Conservation (phyloP, 306 rosid species). For the Hippophae gyantsensis region DNA sequence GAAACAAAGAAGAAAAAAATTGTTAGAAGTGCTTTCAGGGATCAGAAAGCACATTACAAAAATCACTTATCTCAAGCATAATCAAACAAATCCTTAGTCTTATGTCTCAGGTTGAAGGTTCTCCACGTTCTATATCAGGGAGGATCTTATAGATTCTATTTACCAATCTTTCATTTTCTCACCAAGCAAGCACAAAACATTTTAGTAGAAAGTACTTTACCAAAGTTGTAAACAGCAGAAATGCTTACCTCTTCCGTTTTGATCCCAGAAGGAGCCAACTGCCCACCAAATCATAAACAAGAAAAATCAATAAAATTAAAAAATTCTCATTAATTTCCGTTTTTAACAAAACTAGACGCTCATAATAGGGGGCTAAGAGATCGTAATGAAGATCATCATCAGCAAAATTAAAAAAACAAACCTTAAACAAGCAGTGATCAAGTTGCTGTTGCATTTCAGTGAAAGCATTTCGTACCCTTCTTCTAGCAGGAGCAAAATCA, state of each 20-base stretch:
- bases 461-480: conserved; percentile 61
- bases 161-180: not conserved
- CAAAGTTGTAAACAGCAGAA: conserved; percentile 4
- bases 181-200: not conserved
- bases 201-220: not conserved
- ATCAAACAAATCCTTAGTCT: not conserved
- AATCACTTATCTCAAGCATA: too few species aligned
- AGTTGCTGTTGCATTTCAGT: conserved; percentile 36
- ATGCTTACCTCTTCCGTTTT: conserved; percentile 61
- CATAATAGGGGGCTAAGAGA: not conserved
- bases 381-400: conserved; percentile 2
- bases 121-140: not conserved
- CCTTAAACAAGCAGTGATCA: conserved; percentile 73
- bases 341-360: conserved; percentile 6
- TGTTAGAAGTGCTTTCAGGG: too few species aligned
- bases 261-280: conserved; percentile 81
- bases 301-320: conserved; percentile 7
- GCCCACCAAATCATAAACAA: conserved; percentile 13
- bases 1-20: too few species aligned
- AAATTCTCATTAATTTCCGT: conserved; percentile 1
- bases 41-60: too few species aligned
- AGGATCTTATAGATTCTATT: not conserved
- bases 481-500: conserved; percentile 48
- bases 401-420: conserved; percentile 12
- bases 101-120: not conserved